These are phyloP conservation scores for Epithele typhae DNA, from an alignment of 768 basidiomycete species.

Conservation along the genomic window DNA sequence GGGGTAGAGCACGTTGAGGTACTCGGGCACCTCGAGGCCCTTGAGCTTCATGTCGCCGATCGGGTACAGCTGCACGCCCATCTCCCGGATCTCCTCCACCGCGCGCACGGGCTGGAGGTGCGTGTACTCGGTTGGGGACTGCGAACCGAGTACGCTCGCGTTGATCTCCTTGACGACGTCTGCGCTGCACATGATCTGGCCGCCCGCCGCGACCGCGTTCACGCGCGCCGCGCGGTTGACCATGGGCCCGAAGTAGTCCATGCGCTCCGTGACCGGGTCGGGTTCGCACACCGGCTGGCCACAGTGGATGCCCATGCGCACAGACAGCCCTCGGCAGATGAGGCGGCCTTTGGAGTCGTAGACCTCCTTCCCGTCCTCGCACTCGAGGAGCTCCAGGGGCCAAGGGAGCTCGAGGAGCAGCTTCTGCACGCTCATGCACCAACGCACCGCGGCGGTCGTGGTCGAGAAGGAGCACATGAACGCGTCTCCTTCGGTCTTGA, in stretches of 20 bases:
- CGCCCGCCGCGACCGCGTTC: constrained; percentile 76
- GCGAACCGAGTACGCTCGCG: constrained; percentile 51
- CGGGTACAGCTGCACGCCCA: constrained; percentile 66
- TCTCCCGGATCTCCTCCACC: constrained; percentile 68
- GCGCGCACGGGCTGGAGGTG: constrained; percentile 52
- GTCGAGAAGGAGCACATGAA: constrained; percentile 99
- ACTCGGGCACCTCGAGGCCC: constrained; percentile 89
- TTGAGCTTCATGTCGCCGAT: constrained; percentile 92
- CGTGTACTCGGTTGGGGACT: constrained; percentile 57
- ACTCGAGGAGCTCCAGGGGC: constrained; percentile 92
- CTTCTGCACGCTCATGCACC: constrained; percentile 83
- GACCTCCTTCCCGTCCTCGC: constrained; percentile 83
- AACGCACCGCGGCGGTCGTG: constrained; percentile 81
- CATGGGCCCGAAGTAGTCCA: constrained; percentile 98
- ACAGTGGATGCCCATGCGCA: constrained; percentile 97
- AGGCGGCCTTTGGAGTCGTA: constrained; percentile 60
- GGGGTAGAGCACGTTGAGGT: constrained; percentile 83
- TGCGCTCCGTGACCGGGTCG: constrained; percentile 63
- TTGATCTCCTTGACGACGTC: constrained; percentile 82
- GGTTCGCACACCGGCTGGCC: constrained; percentile 86
- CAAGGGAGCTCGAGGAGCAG: constrained; percentile 78
- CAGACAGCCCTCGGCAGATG: constrained; percentile 84
- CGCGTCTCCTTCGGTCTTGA: constrained; percentile 98
- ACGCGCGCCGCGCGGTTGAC: constrained; percentile 92
- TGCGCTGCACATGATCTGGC: constrained; percentile 88